A percentile compares a stretch with the other conserved stretches of the same genome.
Evolutionary conservation across 768 basidiomycete species (phyloP).

Genomic region (Suillus placidus): DNA sequence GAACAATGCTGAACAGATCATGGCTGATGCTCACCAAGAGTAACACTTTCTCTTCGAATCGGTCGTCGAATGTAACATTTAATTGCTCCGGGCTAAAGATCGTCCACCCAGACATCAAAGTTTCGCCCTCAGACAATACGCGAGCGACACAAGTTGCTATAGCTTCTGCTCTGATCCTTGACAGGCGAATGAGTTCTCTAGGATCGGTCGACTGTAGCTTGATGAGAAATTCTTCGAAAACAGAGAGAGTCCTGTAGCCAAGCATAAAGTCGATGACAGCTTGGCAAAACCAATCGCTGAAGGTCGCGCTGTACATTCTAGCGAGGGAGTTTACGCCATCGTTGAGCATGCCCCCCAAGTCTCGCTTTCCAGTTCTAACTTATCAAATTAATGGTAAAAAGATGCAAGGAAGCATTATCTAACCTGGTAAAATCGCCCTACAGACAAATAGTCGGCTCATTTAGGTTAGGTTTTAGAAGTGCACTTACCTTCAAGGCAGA

Average conservation of each 20-base stretch:
- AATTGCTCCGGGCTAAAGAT: conserved; percentile 81
- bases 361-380: conserved; percentile 89
- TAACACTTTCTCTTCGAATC: conserved; percentile 93
- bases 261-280: conserved; percentile 93
- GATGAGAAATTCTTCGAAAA: conserved; percentile 92
- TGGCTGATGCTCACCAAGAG: conserved; percentile 63
- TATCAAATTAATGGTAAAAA: conserved; percentile 13
- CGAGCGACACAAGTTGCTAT: conserved; percentile 85
- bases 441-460: neutral
- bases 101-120: conserved; percentile 86
- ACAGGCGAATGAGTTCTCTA: conserved; percentile 82
- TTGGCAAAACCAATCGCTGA: conserved; percentile 96
- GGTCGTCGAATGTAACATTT: conserved; percentile 70
- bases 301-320: conserved; percentile 86
- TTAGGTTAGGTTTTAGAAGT: neutral
- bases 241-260: conserved; percentile 81
- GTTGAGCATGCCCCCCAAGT: conserved; percentile 87
- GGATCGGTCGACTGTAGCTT: conserved; percentile 93
- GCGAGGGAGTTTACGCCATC: conserved; percentile 96
- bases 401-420: neutral
- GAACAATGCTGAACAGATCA: conserved; percentile 3
- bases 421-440: conserved; percentile 90
- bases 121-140: conserved; percentile 76
- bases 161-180: conserved; percentile 88
- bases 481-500: conserved; percentile 83